Evolutionary conservation across 2,329 filamentous ascomycete species (phyloP), one percentile per base, ranked within the genome.

Genomic region (Falciphora oryzae): DNA sequence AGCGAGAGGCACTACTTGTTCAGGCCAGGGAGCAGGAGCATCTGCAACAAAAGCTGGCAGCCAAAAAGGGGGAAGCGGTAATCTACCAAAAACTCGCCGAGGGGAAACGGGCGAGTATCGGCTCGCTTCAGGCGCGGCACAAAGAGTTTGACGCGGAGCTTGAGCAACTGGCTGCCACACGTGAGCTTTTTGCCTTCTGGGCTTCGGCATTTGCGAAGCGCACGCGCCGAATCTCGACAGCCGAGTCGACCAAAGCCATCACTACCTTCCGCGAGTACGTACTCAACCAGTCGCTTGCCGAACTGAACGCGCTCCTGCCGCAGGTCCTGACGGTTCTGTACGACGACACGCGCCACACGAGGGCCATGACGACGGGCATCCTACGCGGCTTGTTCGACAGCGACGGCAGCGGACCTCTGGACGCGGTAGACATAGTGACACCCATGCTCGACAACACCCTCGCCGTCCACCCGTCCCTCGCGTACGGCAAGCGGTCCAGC

Each of bases 401-500:
- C n/a, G 66, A 69, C 29, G 4, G 58, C 32, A 65, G 64, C n/a
- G 25, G 56, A 28, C 44, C 44, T 22, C 25, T 13, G 18, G 44
- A 53, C 44, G n/a, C 18, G 3, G 22, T 7, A n/a, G 22, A n/a
- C 22, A 10, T 7, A n/a, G 44, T 7, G 16, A 38, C 57, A 25
- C 32, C 44, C 5, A 14, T 70, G 53, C 68, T 75, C n/a, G 70
- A 73, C 63, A 66, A 65, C 14, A 69, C 70, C 8, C 68, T 72
- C 5, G 66, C 66, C 63, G 44, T 53, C 4, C 44, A 53, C 44
- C 22, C 44, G 66, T 73, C 25, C 62, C 67, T 74, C 11, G 70
- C 69, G 4, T 74, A 75, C 63, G 69, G 71, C 22, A 75, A 75
- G 68, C 70, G 70, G n/a, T 74, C 72, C 66, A 70, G 73, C 31